Evolutionary conservation across 148 eudicot species (phyloP), one percentile per base, ranked within the genome.

Genomic region (Rhododendron simsii): DNA sequence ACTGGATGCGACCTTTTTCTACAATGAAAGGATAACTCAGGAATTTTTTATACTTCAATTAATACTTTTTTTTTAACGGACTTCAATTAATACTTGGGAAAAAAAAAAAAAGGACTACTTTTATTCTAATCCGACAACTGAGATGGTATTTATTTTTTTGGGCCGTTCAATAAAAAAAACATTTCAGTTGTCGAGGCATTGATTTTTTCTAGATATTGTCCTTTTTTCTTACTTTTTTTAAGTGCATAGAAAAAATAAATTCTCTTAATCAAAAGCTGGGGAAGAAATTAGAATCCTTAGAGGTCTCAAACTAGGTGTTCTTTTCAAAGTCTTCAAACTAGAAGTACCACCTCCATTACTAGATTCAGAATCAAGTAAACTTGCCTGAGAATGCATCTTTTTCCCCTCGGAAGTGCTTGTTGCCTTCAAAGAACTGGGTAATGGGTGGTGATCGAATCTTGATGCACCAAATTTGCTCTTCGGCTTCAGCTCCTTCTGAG

Each of bases 391-490:
- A 76, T 79, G 82, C 37, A 82, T 84, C 88, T 90, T 90, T 88
- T 79, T 92, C 86, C 87, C 87, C 75, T 90, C 89, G 8, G 89
- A 93, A 84, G 88, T 89, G 85, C 88, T 93, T 30, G 93, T 91
- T 51, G 86, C 94, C 84, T 92, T 91, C 91, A 92, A 84, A 89
- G 91, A 89, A 82, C 88, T 87, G 41, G 95, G 93, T 79, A 88
- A 87, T 76, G 85, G 21, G 26, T 65, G 21, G 26, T 74, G 90
- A 87, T 87, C 69, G 50, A 91, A n/a, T 86, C 92, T 89, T 75
- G 93, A 90, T 86, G 91, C 90, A 18, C 78, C 73, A 82, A 90
- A 18, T 75, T 44, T 75, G 45, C 79, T 89, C 2, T 89, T 79
- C 69, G 92, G 88, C 63, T 87, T 91, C 77, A 88, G 84, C 50